These are phyloP conservation scores for Daldinia bambusicola DNA, from an alignment of 495 filamentous ascomycete genomes.

Conservation along the genomic window DNA sequence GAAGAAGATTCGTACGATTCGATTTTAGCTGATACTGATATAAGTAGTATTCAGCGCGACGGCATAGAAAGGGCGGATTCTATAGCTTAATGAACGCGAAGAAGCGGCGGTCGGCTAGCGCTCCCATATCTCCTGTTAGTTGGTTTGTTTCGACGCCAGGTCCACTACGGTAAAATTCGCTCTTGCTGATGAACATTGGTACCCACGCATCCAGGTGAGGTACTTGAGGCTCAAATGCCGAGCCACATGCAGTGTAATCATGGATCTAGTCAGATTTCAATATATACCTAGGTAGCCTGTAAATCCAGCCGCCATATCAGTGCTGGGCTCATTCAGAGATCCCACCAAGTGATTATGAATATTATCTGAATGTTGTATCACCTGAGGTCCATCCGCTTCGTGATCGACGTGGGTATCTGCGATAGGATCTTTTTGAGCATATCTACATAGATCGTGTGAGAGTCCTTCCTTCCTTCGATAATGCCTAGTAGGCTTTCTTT, in stretches of 20 bases:
- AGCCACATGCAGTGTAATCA: background rate
- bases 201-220: background rate
- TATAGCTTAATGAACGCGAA: constrained; percentile 5
- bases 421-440: constrained; percentile 5
- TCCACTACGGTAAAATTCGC: background rate
- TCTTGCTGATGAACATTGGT: constrained; percentile 9
- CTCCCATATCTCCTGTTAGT: background rate
- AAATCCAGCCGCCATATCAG: background rate
- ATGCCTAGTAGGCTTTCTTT: background rate
- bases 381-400: background rate
- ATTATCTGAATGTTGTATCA: background rate
- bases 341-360: background rate
- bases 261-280: background rate
- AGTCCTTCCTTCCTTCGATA: constrained; percentile 2
- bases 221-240: background rate
- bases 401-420: background rate
- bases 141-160: background rate
- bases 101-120: background rate
- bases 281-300: background rate
- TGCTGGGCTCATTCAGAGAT: background rate
- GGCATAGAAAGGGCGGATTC: constrained; percentile 19
- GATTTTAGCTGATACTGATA: background rate
- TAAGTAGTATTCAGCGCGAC: constrained; percentile 7
- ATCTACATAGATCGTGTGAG: constrained; percentile 2
- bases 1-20: background rate